phyloP scores from a whole-genome alignment of 768 basidiomycete genomes.

The Suillus weaverae region DNA sequence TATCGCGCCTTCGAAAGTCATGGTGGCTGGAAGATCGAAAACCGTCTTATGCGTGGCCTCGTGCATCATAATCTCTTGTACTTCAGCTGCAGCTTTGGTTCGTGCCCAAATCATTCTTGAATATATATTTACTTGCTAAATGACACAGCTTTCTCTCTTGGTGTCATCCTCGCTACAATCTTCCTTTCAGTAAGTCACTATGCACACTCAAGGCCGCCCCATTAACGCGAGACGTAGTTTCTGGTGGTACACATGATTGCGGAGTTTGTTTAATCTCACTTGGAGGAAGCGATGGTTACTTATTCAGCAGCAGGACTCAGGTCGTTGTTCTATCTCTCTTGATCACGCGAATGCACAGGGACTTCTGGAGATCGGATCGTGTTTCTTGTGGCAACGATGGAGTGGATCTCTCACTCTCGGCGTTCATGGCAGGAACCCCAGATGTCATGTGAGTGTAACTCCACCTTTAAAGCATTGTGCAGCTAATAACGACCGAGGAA shows the following conservation, averaged over 20 bases:
- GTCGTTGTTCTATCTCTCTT: not conserved
- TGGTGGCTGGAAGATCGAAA: not conserved
- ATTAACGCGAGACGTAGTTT: not conserved
- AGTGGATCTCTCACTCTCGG: not conserved
- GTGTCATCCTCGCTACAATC: not conserved
- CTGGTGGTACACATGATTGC: not conserved
- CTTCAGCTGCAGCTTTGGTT: not conserved
- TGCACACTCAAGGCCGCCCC: not conserved
- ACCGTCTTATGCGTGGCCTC: not conserved
- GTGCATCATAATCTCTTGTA: not conserved
- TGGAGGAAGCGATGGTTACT: not conserved
- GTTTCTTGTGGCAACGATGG: not conserved
- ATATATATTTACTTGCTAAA: not conserved
- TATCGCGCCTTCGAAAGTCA: not conserved
- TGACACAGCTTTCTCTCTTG: not conserved
- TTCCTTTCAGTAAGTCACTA: not conserved
- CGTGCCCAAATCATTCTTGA: not conserved
- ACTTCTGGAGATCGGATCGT: not conserved
- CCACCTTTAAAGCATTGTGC: not conserved
- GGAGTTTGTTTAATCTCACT: not conserved
- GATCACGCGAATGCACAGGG: not conserved
- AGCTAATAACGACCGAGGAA: not conserved
- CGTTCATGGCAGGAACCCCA: not conserved
- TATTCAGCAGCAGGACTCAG: not conserved
- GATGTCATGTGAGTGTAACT: not conserved